Base-by-base conservation (phyloP, 768 basidiomycete genomes). In the Mrakia gelida region DNA sequence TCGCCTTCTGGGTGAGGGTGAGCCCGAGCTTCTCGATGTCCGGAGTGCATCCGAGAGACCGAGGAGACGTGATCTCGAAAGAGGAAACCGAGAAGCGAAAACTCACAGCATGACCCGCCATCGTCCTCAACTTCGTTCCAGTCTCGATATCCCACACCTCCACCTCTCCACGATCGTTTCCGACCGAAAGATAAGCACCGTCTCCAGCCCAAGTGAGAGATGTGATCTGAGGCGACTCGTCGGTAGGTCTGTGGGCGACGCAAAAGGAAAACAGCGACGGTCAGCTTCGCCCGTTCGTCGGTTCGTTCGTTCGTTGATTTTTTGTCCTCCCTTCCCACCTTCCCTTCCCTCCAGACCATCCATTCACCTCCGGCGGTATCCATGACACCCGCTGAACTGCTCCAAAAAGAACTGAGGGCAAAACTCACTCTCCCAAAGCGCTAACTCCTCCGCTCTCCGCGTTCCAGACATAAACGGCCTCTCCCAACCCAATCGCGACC, bases 81-180 rank as follows among this genome's bases (percentile, higher is more conserved):
- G 49, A 1, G 26, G 41, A 6, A 15, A n/a, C 4, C 4, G 59
- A 74, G 59, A 26, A 52, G 59, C n/a, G 15, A n/a, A 45, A 15
- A 76, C 81, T 54, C 28, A 81, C 81, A 38, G 77, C 77, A 82
- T 95, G 95, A 0, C 95, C 94, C 1, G 84, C 81, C 96, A 99
- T 98, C n/a, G 92, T 93, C 15, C 96, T 88, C 77, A 98, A 86
- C 82, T 91, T 92, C 81, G 90, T 89, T 0, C 89, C 89, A 0
- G 88, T 85, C 81, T 94, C 91, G 3, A 91, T 89, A 82, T 98
- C 96, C 93, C 95, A 97, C n/a, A 98, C 88, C 85, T 97, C 94
- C 54, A 98, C 92, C 5, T 91, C 91, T 0, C 95, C 96, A 0
- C 87, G 88, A 8, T 92, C 91, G 45, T 91, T 85, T 0, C 94